These are phyloP conservation scores for Aspergillus nomiae DNA, from an alignment of 2,329 filamentous ascomycete genomes.

Conservation along the genomic window DNA sequence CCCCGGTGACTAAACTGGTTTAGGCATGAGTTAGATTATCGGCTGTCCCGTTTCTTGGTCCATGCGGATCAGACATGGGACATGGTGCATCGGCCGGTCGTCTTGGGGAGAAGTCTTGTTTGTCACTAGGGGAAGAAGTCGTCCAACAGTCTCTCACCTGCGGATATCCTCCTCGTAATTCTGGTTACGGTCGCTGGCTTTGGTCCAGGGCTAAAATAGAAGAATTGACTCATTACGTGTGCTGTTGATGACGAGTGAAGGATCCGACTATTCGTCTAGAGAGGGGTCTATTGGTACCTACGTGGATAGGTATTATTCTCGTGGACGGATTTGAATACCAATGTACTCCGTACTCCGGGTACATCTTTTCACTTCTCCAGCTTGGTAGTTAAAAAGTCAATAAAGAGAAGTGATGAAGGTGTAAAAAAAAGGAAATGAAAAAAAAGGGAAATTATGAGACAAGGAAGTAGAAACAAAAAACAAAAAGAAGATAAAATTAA, in stretches of 20 bases:
- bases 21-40: background rate
- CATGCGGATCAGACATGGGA: slow-evolving; percentile 3
- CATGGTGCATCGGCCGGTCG: background rate
- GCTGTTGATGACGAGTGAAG: slow-evolving; percentile 2
- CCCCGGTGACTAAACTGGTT: background rate
- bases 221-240: slow-evolving; percentile 1
- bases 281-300: background rate
- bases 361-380: background rate
- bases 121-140: background rate
- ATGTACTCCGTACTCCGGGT: background rate
- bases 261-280: background rate
- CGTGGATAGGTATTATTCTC: background rate
- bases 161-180: too few species aligned
- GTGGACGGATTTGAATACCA: background rate
- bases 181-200: background rate
- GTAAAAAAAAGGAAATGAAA: background rate
- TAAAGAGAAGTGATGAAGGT: background rate
- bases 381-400: background rate
- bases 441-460: background rate
- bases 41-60: background rate
- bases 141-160: too few species aligned
- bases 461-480: background rate
- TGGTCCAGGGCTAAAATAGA: background rate
- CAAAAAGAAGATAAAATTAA: background rate
- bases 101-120: slow-evolving; percentile 2